phyloP scores from a whole-genome alignment of 1,139 yeast species.

The Kluyveromyces marxianus region DNA sequence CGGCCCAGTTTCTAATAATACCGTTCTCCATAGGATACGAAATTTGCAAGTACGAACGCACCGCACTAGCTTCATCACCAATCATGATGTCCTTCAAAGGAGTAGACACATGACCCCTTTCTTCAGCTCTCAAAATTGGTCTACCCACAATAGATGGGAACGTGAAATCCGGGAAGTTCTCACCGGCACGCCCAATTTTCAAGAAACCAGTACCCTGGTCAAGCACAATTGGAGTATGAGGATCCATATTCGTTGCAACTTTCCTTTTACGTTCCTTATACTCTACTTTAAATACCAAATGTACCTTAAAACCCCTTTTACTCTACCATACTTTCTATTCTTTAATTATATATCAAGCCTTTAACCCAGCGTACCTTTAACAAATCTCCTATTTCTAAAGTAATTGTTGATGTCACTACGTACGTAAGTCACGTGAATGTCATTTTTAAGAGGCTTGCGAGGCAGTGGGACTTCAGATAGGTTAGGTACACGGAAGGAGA shows the following conservation, averaged over 20 bases:
- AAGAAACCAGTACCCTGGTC: conserved; percentile 99
- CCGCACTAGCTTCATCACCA: conserved; percentile 91
- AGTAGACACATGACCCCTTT: conserved; percentile 53
- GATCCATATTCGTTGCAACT: conserved; percentile 22
- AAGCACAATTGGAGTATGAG: conserved; percentile 43
- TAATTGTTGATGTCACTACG: not conserved
- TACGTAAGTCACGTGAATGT: not conserved
- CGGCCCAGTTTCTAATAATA: conserved; percentile 95
- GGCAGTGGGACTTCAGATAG: too few relatives aligned
- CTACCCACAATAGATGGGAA: conserved; percentile 98
- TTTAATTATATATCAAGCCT: not conserved
- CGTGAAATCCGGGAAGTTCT: conserved; percentile 96
- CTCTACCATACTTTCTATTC: not conserved
- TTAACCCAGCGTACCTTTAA: not conserved
- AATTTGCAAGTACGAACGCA: conserved; percentile 81
- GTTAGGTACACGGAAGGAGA: too few relatives aligned
- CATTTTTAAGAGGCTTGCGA: not conserved
- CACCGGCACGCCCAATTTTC: conserved; percentile 91
- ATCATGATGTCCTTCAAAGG: conserved; percentile 86
- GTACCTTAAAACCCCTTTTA: not conserved
- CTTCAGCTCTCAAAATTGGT: conserved; percentile 96
- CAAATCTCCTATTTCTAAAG: not conserved
- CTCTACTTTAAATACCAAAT: not conserved
- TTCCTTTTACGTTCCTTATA: not conserved
- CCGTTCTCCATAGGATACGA: conserved; percentile 99